phyloP scores from a whole-genome alignment of 768 basidiomycete species.

The Rhizopogon sp. region DNA sequence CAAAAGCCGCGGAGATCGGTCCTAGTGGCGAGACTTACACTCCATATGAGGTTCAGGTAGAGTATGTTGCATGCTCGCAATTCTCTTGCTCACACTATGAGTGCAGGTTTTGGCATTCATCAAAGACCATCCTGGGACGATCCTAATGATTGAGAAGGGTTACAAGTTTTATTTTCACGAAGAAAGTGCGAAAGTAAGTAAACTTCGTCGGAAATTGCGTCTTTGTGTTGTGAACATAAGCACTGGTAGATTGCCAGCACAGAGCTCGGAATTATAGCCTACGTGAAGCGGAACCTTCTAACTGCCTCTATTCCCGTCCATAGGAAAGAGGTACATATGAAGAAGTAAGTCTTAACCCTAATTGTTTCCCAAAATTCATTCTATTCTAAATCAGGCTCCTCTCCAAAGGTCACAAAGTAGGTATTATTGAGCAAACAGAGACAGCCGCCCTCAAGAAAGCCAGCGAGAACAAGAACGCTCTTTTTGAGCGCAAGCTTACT shows the following conservation, averaged over 20 bases:
- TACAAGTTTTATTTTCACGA: conserved; percentile 84
- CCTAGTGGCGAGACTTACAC: conserved; percentile 72
- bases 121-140: conserved; percentile 53
- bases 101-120: conserved; percentile 46
- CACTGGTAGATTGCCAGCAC: conserved; percentile 57
- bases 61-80: neutral
- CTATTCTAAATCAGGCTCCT: conserved; percentile 45
- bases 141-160: conserved; percentile 79
- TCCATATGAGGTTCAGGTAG: conserved; percentile 68
- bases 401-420: conserved; percentile 76
- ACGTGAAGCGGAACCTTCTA: conserved; percentile 64
- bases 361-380: neutral
- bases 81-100: neutral
- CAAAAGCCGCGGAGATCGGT: conserved; percentile 44
- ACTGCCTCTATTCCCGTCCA: conserved; percentile 72
- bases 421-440: conserved; percentile 78
- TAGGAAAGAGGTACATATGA: conserved; percentile 64
- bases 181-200: conserved; percentile 70
- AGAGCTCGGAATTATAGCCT: conserved; percentile 77
- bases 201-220: neutral
- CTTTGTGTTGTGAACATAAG: conserved; percentile 4
- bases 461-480: conserved; percentile 65
- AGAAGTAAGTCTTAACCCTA: conserved; percentile 47
- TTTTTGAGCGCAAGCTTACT: conserved; percentile 71
- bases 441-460: conserved; percentile 88